Evolutionary conservation across 169 alveolate species (phyloP).

Genomic region (Pseudocohnilembus persalinus): DNA sequence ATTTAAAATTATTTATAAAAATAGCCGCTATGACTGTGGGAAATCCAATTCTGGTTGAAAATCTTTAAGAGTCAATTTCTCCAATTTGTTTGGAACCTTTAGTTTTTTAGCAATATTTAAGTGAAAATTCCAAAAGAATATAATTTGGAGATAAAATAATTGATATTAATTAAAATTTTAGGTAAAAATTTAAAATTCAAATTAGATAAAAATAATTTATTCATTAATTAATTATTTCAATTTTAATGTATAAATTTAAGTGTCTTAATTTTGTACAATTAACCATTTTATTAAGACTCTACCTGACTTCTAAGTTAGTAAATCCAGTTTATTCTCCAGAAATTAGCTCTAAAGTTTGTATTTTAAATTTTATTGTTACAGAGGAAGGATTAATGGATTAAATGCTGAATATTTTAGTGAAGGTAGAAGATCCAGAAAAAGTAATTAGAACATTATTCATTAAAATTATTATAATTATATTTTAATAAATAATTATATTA

Average conservation of each 20-base stretch:
- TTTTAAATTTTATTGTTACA: constrained; percentile 83
- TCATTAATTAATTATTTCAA: no score
- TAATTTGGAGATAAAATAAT: no score
- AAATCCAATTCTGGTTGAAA: background rate
- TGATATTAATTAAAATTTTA: no score
- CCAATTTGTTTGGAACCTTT: background rate
- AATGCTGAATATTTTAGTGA: constrained; percentile 70
- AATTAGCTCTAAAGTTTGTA: constrained; percentile 75
- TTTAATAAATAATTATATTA: no score
- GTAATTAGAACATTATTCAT: no score
- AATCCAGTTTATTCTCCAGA: constrained; percentile 89
- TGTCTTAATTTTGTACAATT: no score
- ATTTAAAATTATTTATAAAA: no score
- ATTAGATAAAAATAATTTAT: no score
- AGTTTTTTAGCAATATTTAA: background rate
- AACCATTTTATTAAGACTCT: constrained; percentile 79
- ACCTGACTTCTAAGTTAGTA: constrained; percentile 77
- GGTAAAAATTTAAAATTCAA: no score
- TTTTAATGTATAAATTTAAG: no score
- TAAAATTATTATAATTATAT: no score
- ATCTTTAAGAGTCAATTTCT: background rate
- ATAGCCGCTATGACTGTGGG: background rate
- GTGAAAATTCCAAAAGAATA: no score
- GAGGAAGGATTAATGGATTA: constrained; percentile 83
- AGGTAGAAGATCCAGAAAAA: constrained; percentile 57